Evolutionary conservation across 1,284 basidiomycete species (phyloP), one percentile per base, ranked within the genome.

Genomic region (Neotropicomus parvogracilis): DNA sequence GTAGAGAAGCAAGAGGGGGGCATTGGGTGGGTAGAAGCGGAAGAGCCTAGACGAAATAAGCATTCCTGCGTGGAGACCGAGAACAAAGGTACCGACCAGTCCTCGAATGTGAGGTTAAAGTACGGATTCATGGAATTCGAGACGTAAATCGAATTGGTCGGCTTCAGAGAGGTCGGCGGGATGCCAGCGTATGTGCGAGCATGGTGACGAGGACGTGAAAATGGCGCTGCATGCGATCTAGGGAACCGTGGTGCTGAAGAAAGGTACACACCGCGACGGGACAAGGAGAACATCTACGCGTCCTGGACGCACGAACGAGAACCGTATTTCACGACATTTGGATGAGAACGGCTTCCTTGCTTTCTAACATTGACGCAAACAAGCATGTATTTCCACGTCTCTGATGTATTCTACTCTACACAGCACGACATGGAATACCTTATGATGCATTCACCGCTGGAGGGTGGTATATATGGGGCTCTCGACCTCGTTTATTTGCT

Each of bases 41-140:
- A 95, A 92, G 20, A 97, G 73, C 91, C 93, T 95, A 19, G 13
- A 42, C n/a, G 17, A 46, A 48, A 44, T 45, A 44, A 44, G 2
- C 19, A 26, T 8, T 44, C n/a, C 16, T n/a, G 31, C 38, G 36
- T 29, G 29, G 29, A 50, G 43, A 40, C 29, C 20, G 20, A 24
- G 35, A 31, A 46, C 44, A 26, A 31, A 57, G 44, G 31, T 35
- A 19, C 81, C 52, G 32, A 93, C 93, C 92, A 95, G 66, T 98
- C 94, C 67, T 99, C 95, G 44, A 92, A 81, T 0, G 90, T 83
- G 27, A 99, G 79, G 66, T 99, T 98, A 72, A 97, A 97, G 69
- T 88, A 92, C 1, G 95, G 92, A 62, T 94, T 80, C 1, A 79
- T 81, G 12, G 92, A 93, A 16, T 75, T 75, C 0, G 94, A 98